phyloP scores from a whole-genome alignment of 176 grass and related monocot genomes.

The Oryza glaberrima region DNA sequence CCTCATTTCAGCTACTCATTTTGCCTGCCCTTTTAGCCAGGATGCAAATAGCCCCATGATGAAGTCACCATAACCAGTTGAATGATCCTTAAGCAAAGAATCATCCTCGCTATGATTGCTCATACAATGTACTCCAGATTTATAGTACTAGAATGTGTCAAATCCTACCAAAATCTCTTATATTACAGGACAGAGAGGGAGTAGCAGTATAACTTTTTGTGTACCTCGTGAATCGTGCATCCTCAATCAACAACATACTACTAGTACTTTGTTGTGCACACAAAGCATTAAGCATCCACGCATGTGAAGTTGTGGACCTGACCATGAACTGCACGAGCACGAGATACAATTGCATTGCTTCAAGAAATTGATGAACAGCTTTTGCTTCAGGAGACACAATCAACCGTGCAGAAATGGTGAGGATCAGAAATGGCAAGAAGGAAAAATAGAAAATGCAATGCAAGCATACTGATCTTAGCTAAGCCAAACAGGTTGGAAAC shows the following conservation, averaged over 20 bases:
- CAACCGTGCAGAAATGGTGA: not conserved
- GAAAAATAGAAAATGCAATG: not conserved
- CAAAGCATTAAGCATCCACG: not conserved
- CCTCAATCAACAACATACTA: not conserved
- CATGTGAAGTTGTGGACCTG: not conserved
- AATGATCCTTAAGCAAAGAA: conserved; percentile 44
- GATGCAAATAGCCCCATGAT: conserved; percentile 30
- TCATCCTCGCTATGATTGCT: conserved; percentile 19
- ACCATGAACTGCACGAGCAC: conserved; percentile 3
- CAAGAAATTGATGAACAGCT: not conserved
- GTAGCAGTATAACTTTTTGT: not conserved
- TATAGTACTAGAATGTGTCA: no score
- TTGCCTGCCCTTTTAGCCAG: conserved; percentile 35
- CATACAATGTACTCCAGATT: not conserved
- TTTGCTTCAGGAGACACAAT: not conserved
- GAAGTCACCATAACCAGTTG: conserved; percentile 12
- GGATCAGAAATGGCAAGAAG: not conserved
- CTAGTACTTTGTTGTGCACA: not conserved
- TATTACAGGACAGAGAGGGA: no score
- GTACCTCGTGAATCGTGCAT: not conserved
- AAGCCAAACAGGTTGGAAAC: conserved; percentile 5
- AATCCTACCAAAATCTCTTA: no score
- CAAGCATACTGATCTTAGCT: not conserved
- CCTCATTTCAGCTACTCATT: conserved; percentile 51
- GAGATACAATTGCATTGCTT: not conserved